A percentile compares a stretch with the other conserved stretches of the same genome.
Evolutionary conservation across 2,329 filamentous ascomycete species (phyloP).

Genomic region (Aspergillus brunneoviolaceus): DNA sequence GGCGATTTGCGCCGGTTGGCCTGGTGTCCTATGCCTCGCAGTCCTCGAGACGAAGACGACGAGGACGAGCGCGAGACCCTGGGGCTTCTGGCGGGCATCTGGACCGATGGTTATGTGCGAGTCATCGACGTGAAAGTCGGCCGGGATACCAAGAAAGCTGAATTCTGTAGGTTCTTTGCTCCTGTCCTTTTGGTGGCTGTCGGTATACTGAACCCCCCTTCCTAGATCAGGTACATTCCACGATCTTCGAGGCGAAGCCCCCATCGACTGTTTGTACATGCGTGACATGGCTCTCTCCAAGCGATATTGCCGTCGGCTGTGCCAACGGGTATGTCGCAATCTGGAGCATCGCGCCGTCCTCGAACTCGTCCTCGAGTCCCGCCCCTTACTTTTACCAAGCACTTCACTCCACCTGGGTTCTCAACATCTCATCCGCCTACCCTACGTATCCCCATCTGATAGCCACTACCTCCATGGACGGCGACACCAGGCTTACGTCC

Average conservation of each 20-base stretch:
- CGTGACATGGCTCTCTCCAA: constrained; percentile 57
- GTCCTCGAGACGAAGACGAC: constrained; percentile 30
- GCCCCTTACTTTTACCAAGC: constrained; percentile 39
- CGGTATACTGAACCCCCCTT: not conserved
- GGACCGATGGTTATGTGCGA: constrained; percentile 57
- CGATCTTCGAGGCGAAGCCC: constrained; percentile 52
- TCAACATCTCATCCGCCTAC: constrained; percentile 49
- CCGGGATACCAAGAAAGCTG: constrained; percentile 25
- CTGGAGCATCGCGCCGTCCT: constrained; percentile 46
- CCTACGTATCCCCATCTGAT: constrained; percentile 55
- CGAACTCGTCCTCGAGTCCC: constrained; percentile 17
- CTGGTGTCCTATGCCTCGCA: constrained; percentile 55
- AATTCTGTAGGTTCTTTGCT: constrained; percentile 31
- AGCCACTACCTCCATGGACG: constrained; percentile 54
- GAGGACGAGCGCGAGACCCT: constrained; percentile 35
- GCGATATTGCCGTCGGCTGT: constrained; percentile 55
- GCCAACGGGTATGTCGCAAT: constrained; percentile 58
- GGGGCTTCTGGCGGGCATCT: constrained; percentile 58
- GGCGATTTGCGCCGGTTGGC: constrained; percentile 55
- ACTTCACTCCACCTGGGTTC: constrained; percentile 40
- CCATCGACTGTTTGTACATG: constrained; percentile 56
- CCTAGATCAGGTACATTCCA: constrained; percentile 45
- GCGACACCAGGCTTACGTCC: constrained; percentile 56
- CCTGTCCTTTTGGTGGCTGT: not conserved
- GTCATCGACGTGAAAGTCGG: constrained; percentile 53